Evolutionary conservation across 768 basidiomycete genomes (phyloP).

Genomic region (Coprinopsis strossmayeri): DNA sequence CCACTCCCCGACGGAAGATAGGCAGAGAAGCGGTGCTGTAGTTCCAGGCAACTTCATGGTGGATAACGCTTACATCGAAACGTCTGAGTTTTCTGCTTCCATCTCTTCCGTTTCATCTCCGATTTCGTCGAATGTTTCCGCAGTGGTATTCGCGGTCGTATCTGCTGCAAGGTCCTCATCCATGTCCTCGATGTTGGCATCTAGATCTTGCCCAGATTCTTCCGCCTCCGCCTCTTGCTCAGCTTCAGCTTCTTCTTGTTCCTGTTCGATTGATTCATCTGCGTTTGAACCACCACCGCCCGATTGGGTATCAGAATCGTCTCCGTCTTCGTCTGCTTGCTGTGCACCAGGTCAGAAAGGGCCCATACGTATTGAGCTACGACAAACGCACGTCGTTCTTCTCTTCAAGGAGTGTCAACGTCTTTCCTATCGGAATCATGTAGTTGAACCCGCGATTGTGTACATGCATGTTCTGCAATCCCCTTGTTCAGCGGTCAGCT

Average conservation of each 20-base stretch:
- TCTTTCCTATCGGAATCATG: conserved; percentile 68
- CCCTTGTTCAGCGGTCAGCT: neutral
- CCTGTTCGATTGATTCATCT: neutral
- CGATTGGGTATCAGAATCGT: conserved; percentile 1
- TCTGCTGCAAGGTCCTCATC: too few relatives aligned
- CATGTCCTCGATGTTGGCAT: conserved; percentile 57
- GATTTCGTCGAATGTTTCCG: conserved; percentile 35
- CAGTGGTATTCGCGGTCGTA: too few relatives aligned
- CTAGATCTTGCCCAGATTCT: conserved; percentile 43
- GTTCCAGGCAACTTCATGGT: too few relatives aligned
- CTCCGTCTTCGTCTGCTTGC: conserved; percentile 9
- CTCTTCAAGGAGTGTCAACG: conserved; percentile 72
- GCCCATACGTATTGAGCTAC: neutral
- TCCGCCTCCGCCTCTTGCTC: conserved; percentile 9
- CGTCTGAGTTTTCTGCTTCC: conserved; percentile 40
- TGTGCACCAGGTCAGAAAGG: neutral
- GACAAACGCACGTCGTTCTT: conserved; percentile 63
- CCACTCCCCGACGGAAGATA: neutral
- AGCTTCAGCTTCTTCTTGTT: neutral
- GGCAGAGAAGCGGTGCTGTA: neutral
- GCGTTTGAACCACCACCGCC: neutral
- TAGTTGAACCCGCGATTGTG: conserved; percentile 62
- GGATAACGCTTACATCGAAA: conserved; percentile 9
- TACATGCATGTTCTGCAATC: conserved; percentile 46
- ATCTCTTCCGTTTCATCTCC: conserved; percentile 34